Base-by-base conservation (phyloP, 2,329 filamentous ascomycete genomes). In the Immersiporthe knoxdaviesiana region DNA sequence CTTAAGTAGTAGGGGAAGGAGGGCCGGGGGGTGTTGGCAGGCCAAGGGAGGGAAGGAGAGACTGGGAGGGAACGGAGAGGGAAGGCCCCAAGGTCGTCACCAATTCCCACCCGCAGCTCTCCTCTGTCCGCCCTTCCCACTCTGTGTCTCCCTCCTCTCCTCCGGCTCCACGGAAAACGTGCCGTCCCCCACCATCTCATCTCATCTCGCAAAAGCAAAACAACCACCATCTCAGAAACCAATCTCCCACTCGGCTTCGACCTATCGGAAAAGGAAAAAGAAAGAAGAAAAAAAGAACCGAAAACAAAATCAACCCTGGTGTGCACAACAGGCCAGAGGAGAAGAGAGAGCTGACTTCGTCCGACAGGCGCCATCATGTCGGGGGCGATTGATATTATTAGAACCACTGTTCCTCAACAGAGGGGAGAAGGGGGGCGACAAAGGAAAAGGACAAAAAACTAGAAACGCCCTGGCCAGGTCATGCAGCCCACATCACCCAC, bases 91-190 rank as follows among this genome's bases (percentile, higher is more conserved):
- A 11, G 11, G 30, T 37, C 32, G 56, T 59, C 32, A 59, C 32
- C 56, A 59, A 14, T n/a, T 59, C 30, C 56, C 56, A 30, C 32
- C 56, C 30, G 18, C 56, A 59, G 30, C 56, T 59, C 21, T 47
- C 41, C 18, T n/a, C 18, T 44, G 1, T 44, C 7, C 6, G 7
- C n/a, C 35, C n/a, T 39, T 4, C 32, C 24, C 24, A 5, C 32
- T 24, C 18, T n/a, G n/a, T n/a, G n/a, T 39, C n/a, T 14, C 59
- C 24, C 11, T 37, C 8, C 39, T 24, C 59, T 37, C 60, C 24
- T 24, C 61, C 61, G 61, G 61, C 61, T 63, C 41, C 24, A 47
- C 61, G 61, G 61, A 41, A 63, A 35, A 32, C 41, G 61, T 63
- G 61, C 61, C 61, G 61, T 47, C 2, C 37, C 41, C 44, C 44